Evolutionary conservation across 495 filamentous ascomycete genomes (phyloP), one percentile per base, ranked within the genome.

Genomic region (Friedmanniomyces simplex): DNA sequence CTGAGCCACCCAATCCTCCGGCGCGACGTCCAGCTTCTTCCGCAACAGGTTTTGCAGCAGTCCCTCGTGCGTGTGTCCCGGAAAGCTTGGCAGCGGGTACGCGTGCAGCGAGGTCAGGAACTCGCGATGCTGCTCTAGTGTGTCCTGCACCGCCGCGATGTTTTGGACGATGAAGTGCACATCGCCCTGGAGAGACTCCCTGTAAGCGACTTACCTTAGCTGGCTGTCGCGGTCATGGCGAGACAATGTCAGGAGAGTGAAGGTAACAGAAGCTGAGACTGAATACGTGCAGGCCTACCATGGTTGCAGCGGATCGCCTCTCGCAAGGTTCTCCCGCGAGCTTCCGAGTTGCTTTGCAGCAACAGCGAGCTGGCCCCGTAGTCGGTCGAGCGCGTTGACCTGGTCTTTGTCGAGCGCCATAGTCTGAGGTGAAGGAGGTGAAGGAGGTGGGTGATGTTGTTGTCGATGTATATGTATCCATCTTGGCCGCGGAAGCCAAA

Each of bases 11-110:
- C 82, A 85, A 30, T 79, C 79, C 59, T 89, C 86, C 25, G 88
- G 81, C 2, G 78, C 74, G 3, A 87, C 85, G 52, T 91, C 86
- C 21, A 86, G 78, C 67, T 91, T 91, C 71, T 91, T 93, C 20
- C 88, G 82, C 22, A 93, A 72, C 1, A 94, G 71, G 53, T 81
- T 74, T 8, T 77, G 69, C 1, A 91, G 78, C 4, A 83, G 71
- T 45, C 63, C 70, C 47, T 84, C 80, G 65, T 91, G 81, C 11
- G 79, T 83, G 43, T 81, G 81, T 12, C 84, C 81, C 12, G 88
- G 87, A 71, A 84, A 91, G 54, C 82, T 81, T 6, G 89, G 85
- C 3, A 82, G 78, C 1, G 89, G 88, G 68, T 89, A 88, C 48
- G 83, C 79, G 61, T 67, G 67, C 16, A 60, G 57, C 14, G 57